phyloP scores from a whole-genome alignment of 257 asterid genomes.

The Eustoma russellianum region DNA sequence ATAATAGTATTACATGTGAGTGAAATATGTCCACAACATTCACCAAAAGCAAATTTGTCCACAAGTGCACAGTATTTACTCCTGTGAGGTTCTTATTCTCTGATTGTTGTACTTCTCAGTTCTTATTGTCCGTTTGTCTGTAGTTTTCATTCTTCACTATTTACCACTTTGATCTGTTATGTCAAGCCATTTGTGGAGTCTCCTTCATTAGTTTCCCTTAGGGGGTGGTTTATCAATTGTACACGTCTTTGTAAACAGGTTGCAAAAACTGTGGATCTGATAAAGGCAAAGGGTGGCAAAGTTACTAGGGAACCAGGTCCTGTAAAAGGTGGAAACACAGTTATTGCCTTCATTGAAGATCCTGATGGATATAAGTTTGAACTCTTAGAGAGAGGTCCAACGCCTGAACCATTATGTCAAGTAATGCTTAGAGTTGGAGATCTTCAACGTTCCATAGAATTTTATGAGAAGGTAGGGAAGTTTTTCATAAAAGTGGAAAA shows the following conservation, averaged over 20 bases:
- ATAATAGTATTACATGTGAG: too few relatives aligned
- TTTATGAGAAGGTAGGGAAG: conserved; percentile 69
- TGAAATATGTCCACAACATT: too few relatives aligned
- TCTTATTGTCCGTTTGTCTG: too few relatives aligned
- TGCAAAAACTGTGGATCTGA: conserved; percentile 75
- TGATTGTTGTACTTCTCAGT: too few relatives aligned
- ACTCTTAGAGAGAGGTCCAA: conserved; percentile 91
- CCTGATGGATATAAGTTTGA: conserved; percentile 99
- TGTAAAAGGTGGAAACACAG: conserved; percentile 95
- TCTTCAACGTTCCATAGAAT: conserved; percentile 78
- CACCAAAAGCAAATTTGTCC: too few relatives aligned
- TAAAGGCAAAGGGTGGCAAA: conserved; percentile 93
- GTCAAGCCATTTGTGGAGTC: background rate
- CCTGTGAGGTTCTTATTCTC: too few relatives aligned
- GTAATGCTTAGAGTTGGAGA: conserved; percentile 99
- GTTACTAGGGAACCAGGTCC: conserved; percentile 97
- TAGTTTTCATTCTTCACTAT: too few relatives aligned
- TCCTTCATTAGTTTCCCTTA: background rate
- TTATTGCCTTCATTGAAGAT: conserved; percentile 92
- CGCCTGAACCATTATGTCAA: conserved; percentile 96
- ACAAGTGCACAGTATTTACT: too few relatives aligned
- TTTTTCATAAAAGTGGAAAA: background rate
- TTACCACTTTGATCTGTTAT: too few relatives aligned
- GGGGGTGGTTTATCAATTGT: background rate
- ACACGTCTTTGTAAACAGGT: conserved; percentile 34